Evolutionary conservation across 495 filamentous ascomycete species (phyloP), one percentile per base, ranked within the genome.

Genomic region (Aspergillus mulundensis): DNA sequence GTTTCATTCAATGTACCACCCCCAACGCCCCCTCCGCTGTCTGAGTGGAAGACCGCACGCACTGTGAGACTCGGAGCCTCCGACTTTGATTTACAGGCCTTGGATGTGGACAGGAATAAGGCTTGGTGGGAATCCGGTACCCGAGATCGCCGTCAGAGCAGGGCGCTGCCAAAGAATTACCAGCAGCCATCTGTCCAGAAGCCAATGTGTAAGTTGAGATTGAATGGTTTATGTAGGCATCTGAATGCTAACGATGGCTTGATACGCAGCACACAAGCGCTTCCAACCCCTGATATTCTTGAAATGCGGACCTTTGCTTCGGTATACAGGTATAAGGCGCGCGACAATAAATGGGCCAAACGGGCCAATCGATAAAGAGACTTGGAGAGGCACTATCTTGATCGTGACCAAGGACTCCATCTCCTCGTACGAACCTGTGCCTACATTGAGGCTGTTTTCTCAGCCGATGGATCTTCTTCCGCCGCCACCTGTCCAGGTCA

Each of bases 331-430:
- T n/a, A 78, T 96, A 34, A 76, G 66, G 25, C 67, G 67, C 39
- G 65, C 70, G 16, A 68, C 58, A 1, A 65, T 71, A 28, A 67
- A 74, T 55, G 63, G 71, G 34, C 61, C 70, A 23, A 63, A 70
- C 58, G 69, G 71, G 1, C 60, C 70, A 42, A 57, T 73, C 36
- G 79, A 83, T 52, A 81, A 84, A 55, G 90, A 95, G 56, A 86
- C 90, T 21, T 98, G 94, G 94, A 83, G 91, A 70, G 94, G 94
- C 23, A 91, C 84, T 56, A 77, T 97, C 24, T 88, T 98, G 89
- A 94, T 97, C 54, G 90, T 97, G 30, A 97, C 94, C 0, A 78
- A 80, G 34, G 93, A 97, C 63, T 79, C 81, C 8, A 77, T 86
- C 21, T 96, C 91, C 5, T 85, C 85, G 2, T 95, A 95, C 66